Evolutionary conservation across 345 rosid species (phyloP), one percentile per base, ranked within the genome.

Genomic region (Barbarea vulgaris): DNA sequence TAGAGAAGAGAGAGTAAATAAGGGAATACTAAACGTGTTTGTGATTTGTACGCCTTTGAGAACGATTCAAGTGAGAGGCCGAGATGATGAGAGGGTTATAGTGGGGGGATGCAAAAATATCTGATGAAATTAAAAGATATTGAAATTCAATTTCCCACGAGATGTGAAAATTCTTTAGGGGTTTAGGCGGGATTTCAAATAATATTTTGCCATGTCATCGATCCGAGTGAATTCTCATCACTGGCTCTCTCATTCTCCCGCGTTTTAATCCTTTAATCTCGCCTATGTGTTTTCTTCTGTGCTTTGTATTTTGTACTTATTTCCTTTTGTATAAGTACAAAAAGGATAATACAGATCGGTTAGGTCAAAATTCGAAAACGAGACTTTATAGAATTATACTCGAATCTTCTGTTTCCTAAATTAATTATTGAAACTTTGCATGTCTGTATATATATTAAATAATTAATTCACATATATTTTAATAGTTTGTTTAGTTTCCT

Each of bases 161-260:
- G 80, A 27, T 84, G 88, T 44, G 33, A 47, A 80, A 85, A 87
- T 5, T 24, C 27, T 76, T 52, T 69, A 74, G 79, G 90, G 91
- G 88, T 90, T 89, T 87, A 81, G 92, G 92, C 91, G 96, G 91
- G 93, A 86, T 88, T 85, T 87, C 77, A 76, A 74, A 82, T 64
- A 36, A 36, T 79, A 77, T 80, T 52, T 50, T 36, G 81, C 87
- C 98, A 93, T 48, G 93, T 93, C 88, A 87, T 1, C 84, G 64
- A 89, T 93, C 97, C 80, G 60, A 4, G 92, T 70, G 73, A 36
- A 77, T 47, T 42, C 0, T 30, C 3, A 0, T 10, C 0, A 84
- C 79, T 83, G 83, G 84, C 51, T 67, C 77, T 67, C 75, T 34
- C 8, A n/a, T 68, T 74, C 70, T 64, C 70, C 55, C 74, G 85